These are phyloP conservation scores for Amanita inopinata DNA, from an alignment of 768 basidiomycete species.

Conservation along the genomic window DNA sequence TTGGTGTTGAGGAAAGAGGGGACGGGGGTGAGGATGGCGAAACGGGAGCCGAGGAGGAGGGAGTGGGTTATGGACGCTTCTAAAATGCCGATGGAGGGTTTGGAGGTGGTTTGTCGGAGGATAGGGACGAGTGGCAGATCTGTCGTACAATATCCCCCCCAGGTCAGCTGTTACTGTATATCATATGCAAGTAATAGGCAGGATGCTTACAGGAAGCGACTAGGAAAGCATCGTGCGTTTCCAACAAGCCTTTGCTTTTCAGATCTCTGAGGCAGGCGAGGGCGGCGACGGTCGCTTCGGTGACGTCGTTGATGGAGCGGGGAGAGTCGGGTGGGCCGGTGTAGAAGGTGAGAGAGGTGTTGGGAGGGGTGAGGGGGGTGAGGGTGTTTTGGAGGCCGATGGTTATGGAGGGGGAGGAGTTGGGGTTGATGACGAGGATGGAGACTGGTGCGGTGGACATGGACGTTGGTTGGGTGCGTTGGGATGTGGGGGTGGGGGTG, in stretches of 20 bases:
- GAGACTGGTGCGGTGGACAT: too few species aligned
- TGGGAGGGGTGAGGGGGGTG: constrained; percentile 18
- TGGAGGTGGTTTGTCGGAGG: constrained; percentile 22
- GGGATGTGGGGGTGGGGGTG: too few species aligned
- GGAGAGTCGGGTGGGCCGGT: constrained; percentile 23
- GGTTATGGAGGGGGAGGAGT: constrained; percentile 26
- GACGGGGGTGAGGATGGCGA: constrained; percentile 29
- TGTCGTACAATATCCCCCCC: constrained; percentile 17
- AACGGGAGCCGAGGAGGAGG: constrained; percentile 24
- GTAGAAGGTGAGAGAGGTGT: constrained; percentile 21
- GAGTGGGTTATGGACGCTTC: constrained; percentile 25
- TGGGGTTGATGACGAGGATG: constrained; percentile 28
- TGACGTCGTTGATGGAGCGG: constrained; percentile 23
- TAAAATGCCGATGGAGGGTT: constrained; percentile 26
- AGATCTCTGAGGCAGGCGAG: constrained; percentile 23
- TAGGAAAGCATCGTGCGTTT: constrained; percentile 25
- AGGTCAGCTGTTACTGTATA: too few species aligned
- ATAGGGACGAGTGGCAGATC: constrained; percentile 26
- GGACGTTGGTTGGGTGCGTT: too few species aligned
- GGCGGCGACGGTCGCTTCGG: constrained; percentile 21
- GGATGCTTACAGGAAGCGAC: constrained; percentile 26
- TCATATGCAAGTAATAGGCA: too few species aligned
- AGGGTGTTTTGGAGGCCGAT: constrained; percentile 19
- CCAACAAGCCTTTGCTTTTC: constrained; percentile 15
- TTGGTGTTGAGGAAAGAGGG: too few species aligned